These are phyloP conservation scores for Colletotrichum euphorbiae DNA, from an alignment of 2,329 filamentous ascomycete species.

Conservation along the genomic window DNA sequence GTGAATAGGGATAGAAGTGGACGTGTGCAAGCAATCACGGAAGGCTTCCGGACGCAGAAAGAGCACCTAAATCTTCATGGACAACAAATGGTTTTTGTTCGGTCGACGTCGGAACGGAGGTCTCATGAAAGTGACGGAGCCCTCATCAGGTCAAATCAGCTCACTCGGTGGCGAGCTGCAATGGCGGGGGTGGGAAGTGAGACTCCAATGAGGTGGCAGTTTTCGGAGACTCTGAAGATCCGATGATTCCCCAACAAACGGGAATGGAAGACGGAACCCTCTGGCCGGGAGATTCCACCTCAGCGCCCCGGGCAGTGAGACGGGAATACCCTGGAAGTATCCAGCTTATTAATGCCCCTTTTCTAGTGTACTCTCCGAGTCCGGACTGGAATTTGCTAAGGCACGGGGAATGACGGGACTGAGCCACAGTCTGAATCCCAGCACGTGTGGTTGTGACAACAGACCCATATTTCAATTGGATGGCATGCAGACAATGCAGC, in stretches of 20 bases:
- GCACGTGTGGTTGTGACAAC: conserved; percentile 14
- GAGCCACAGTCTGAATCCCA: neutral
- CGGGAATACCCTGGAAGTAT: conserved; percentile 16
- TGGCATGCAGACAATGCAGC: too few species aligned
- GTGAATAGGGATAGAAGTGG: neutral
- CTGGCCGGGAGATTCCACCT: neutral
- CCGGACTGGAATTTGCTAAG: conserved; percentile 1
- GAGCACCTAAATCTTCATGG: conserved; percentile 29
- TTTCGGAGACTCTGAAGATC: conserved; percentile 34
- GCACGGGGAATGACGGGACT: conserved; percentile 1
- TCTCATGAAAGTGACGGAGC: conserved; percentile 21
- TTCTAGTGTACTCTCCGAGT: neutral
- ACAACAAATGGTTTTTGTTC: neutral
- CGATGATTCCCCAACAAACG: conserved; percentile 8
- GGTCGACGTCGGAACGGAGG: neutral
- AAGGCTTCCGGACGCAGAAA: conserved; percentile 29
- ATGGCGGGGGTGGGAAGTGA: conserved; percentile 13
- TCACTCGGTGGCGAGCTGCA: conserved; percentile 23
- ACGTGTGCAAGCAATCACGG: conserved; percentile 28
- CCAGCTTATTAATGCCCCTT: neutral
- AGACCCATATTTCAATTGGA: conserved; percentile 5
- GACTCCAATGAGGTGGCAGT: conserved; percentile 20
- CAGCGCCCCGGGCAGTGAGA: conserved; percentile 1
- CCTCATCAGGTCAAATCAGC: conserved; percentile 7
- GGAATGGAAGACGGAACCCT: neutral